Base-by-base conservation (phyloP, 148 eudicot species). In the Rhododendron kiyosumense region DNA sequence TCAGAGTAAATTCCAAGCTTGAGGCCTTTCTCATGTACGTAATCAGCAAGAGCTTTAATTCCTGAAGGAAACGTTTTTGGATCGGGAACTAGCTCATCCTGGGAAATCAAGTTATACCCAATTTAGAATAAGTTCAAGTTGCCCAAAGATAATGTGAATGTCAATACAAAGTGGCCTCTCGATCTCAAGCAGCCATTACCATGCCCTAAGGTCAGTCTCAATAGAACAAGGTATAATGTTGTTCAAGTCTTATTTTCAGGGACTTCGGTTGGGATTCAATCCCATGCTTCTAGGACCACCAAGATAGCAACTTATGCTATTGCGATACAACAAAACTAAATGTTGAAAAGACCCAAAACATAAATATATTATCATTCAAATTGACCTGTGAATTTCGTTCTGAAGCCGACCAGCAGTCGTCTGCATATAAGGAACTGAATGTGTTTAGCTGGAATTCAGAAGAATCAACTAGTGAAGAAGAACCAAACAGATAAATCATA, bases 1-100 rank as follows among this genome's bases (percentile, higher is more conserved):
- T 95, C 98, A 82, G 99, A 97, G 86, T 97, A 97, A 84, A 97
- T 94, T 77, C 99, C 99, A 87, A 97, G 94, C 90, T 97, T 97
- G 85, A 97, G 98, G 54, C 94, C 98, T 91, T 97, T 95, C 20
- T 79, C 90, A 87, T 97, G 99, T 67, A 97, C 93, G 88, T 97
- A 95, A 86, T 97, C 99, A 74, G 99, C 98, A 88, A 97, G 93
- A 82, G 94, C 93, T 90, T 93, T 94, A 59, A 97, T 91, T 85
- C 98, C 99, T 1, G 99, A 97, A 18, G 96, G 98, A 82, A 95
- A 96, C 28, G 96, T 90, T 85, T 93, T 89, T 15, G 94, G 91
- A 86, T 96, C 97, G 74, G 97, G 94, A 84, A 90, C 94, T 76
- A 96, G 85, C 86, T 92, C 88, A 75, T 87, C 97, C 99, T 96